phyloP scores from a whole-genome alignment of 768 basidiomycete genomes.

The Xanthoconium stramineum region DNA sequence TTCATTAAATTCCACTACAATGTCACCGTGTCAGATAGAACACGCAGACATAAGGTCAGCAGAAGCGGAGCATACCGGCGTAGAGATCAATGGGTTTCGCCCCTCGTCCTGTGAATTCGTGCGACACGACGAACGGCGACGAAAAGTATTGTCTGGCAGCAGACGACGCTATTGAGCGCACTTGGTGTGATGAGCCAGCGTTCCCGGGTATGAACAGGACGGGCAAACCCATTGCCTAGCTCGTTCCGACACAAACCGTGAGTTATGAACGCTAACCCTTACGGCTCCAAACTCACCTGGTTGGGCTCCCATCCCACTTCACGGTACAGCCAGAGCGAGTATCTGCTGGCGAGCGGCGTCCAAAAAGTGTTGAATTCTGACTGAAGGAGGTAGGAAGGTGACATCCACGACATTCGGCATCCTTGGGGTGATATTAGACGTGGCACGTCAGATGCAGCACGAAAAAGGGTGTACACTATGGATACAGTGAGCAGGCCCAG shows the following conservation, averaged over 20 bases:
- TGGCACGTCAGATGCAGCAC: conserved; percentile 42
- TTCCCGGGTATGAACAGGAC: conserved; percentile 97
- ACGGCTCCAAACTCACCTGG: conserved; percentile 40
- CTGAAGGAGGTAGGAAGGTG: conserved; percentile 81
- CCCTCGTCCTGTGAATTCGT: conserved; percentile 45
- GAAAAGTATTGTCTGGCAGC: conserved; percentile 77
- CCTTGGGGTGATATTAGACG: conserved; percentile 74
- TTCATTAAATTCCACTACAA: conserved; percentile 87
- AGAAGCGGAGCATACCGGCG: conserved; percentile 51
- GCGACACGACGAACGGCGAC: conserved; percentile 52
- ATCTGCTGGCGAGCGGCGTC: conserved; percentile 70
- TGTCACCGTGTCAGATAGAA: background rate
- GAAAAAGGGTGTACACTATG: conserved; percentile 39
- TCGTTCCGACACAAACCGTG: conserved; percentile 1
- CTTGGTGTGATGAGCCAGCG: conserved; percentile 92
- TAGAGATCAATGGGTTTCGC: conserved; percentile 78
- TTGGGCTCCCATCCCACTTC: conserved; percentile 80
- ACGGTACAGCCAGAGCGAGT: conserved; percentile 88
- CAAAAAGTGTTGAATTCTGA: conserved; percentile 61
- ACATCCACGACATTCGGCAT: conserved; percentile 97
- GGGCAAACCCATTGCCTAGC: conserved; percentile 56
- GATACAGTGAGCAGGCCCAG: conserved; percentile 36
- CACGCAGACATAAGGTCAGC: background rate
- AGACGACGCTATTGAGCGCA: conserved; percentile 91
- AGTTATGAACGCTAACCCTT: conserved; percentile 6